Base-by-base conservation (phyloP, 306 rosid species). In the Quercus alba region DNA sequence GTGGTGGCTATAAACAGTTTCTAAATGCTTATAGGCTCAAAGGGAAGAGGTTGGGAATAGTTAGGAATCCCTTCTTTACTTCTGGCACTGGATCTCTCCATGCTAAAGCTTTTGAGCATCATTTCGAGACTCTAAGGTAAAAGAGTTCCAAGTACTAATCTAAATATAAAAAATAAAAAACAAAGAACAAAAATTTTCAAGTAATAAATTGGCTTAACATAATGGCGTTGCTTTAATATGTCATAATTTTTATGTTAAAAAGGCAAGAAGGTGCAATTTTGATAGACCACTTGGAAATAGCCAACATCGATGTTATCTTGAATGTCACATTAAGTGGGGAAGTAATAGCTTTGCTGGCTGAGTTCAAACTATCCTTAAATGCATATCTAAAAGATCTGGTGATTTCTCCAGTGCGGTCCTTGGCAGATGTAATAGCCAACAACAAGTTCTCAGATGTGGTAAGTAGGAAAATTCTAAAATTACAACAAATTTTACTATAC, bases 181-280 rank as follows among this genome's bases (percentile, higher is more conserved):
- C 3, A 38, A 38, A 5, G 1, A 35, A 35, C 2, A 35, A 35
- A 35, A 5, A 5, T 1, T 1, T 35, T 44, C 54, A 49, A 49
- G 17, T 49, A 11, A 49, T 0, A 20, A 4, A 10, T 8, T 21
- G 64, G 28, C 28, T 58, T 12, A 9, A 58, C 4, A 4, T 21
- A 58, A 11, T 58, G 14, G 5, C 11, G 12, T 25, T 18, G 11
- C 17, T 28, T 23, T 63, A 33, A 63, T 1, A 13, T 30, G 9
- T 14, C 44, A 64, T 30, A 64, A 63, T 28, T 63, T 30, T 28
- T 63, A 5, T 28, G 44, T 18, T 63, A 28, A 6, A 28, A 75
- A 93, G 97, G 90, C 69, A 79, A 80, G 78, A 78, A 70, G 97
- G 97, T 56, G 97, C 94, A 70, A 81, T 73, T 23, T 64, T 90